Evolutionary conservation across 2,329 filamentous ascomycete genomes (phyloP), one percentile per base, ranked within the genome.

Genomic region (Trichoderma pleuroti): DNA sequence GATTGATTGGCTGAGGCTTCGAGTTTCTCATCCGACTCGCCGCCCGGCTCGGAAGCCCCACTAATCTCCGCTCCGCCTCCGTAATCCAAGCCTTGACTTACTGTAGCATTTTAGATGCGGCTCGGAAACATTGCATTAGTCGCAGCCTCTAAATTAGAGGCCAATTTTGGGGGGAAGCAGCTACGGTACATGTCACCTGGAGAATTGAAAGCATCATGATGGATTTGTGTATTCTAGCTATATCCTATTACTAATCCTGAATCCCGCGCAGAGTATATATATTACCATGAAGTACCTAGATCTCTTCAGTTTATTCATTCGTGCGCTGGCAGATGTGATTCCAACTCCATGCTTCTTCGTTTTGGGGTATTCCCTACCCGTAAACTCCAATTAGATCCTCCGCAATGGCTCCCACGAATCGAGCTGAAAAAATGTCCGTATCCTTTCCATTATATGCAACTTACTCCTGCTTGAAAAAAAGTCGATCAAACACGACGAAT

Each of bases 51-150:
- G 21, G 36, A 68, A 26, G 65, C 65, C 21, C 65, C 65, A 68
- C 63, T 65, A 39, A 42, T 57, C 63, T 66, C 54, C 65, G 26
- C n/a, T 49, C 52, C 36, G 65, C 46, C 34, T 36, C 64, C 34
- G 42, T 32, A 32, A 63, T 63, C 24, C 26, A 36, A 24, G n/a
- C n/a, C n/a, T n/a, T n/a, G n/a, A n/a, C n/a, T n/a, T n/a, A n/a
- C n/a, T n/a, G n/a, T n/a, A n/a, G n/a, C n/a, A n/a, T n/a, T n/a
- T n/a, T n/a, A 9, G 46, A 56, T 34, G 21, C 46, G 28, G 26
- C 62, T 28, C 32, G 32, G 21, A 28, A 46, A 59, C 28, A n/a
- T 10, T 59, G 64, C 36, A 59, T 60, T 60, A 68, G 64, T 21
- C 26, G 64, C 26, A 68, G 56, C 3, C 6, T 59, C 49, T 57